Evolutionary conservation across 2,329 filamentous ascomycete genomes (phyloP).

Genomic region (Massarina eburnea): DNA sequence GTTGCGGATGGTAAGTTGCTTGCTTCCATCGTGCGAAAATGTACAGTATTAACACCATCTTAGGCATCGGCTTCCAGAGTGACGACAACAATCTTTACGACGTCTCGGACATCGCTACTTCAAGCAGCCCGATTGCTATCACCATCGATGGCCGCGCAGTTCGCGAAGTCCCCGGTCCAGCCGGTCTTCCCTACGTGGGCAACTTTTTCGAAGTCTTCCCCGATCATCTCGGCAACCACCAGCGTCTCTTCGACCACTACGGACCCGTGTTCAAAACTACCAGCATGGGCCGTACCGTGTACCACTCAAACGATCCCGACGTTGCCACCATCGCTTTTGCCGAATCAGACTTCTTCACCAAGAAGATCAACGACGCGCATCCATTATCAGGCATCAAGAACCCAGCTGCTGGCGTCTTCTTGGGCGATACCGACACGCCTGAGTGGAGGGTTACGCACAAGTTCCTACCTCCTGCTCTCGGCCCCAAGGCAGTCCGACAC

Average conservation of each 20-base stretch:
- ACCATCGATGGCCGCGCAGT: conserved; percentile 54
- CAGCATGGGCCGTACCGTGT: conserved; percentile 40
- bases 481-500: conserved; percentile 62
- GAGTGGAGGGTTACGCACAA: conserved; percentile 60
- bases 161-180: conserved; percentile 45
- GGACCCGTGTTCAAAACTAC: conserved; percentile 43
- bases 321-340: conserved; percentile 35
- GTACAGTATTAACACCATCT: not conserved
- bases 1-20: conserved; percentile 26
- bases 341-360: conserved; percentile 47
- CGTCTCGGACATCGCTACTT: conserved; percentile 12
- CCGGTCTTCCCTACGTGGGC: conserved; percentile 39
- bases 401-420: conserved; percentile 32
- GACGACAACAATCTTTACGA: conserved; percentile 7
- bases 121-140: conserved; percentile 34
- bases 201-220: conserved; percentile 45
- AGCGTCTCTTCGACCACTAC: conserved; percentile 44
- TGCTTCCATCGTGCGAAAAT: not conserved
- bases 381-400: conserved; percentile 38
- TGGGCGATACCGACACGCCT: conserved; percentile 53
- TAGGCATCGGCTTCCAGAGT: conserved; percentile 15
- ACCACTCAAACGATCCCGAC: conserved; percentile 41
- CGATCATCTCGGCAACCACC: conserved; percentile 47
- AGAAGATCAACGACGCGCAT: conserved; percentile 36
- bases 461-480: conserved; percentile 61